Percentiles rank a stretch among this genome's conserved stretches.
Evolutionary conservation across 352 stramenopile species (phyloP).

Genomic region (Aphanomyces cochlioides): DNA sequence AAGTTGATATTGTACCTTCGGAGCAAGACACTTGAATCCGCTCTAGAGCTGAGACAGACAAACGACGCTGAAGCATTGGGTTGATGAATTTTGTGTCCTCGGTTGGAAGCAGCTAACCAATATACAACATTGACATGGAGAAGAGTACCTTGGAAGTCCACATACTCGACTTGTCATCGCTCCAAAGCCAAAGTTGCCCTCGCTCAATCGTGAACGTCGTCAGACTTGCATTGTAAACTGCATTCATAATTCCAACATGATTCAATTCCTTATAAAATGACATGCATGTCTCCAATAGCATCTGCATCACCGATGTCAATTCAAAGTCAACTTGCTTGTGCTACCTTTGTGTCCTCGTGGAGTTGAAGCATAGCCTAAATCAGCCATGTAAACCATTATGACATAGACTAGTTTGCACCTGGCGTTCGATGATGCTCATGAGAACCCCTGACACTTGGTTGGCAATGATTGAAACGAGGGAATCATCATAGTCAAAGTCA

Average conservation of each 20-base stretch:
- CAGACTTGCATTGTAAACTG: conserved; percentile 69
- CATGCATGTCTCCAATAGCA: conserved; percentile 67
- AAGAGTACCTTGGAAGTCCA: conserved; percentile 60
- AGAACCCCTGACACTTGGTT: conserved; percentile 63
- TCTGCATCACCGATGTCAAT: conserved; percentile 39
- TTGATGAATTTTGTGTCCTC: conserved; percentile 40
- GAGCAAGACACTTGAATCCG: conserved; percentile 18
- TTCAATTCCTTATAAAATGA: conserved; percentile 82
- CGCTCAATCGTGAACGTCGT: conserved; percentile 62
- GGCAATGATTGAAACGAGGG: conserved; percentile 73
- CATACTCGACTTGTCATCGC: conserved; percentile 48
- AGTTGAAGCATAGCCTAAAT: conserved; percentile 46
- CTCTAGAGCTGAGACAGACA: conserved; percentile 16
- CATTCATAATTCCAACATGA: conserved; percentile 70
- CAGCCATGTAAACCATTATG: not conserved
- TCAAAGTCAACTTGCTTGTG: not conserved
- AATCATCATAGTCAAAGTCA: conserved; percentile 60
- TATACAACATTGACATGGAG: not conserved
- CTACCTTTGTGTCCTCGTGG: conserved; percentile 55
- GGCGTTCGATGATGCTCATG: conserved; percentile 66
- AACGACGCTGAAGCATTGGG: conserved; percentile 28
- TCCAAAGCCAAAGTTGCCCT: conserved; percentile 64
- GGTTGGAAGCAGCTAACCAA: conserved; percentile 34
- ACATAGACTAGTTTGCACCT: conserved; percentile 25
- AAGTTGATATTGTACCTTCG: conserved; percentile 12